Base-by-base conservation (phyloP, 139 green algal genomes). In the Asterochloris erici region DNA sequence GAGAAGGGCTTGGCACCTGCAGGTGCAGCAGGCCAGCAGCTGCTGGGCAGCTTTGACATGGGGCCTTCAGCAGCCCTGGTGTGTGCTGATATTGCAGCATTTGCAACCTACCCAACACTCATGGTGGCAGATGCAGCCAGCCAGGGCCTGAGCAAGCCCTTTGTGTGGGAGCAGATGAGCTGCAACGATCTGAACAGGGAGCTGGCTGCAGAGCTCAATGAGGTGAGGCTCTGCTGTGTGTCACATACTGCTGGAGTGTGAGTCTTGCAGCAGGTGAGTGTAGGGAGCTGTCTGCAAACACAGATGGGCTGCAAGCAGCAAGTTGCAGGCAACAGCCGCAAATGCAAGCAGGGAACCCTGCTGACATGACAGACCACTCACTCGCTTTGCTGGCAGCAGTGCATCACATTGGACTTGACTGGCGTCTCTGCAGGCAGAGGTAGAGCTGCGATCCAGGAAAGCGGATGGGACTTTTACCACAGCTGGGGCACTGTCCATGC, bases 71-170 rank as follows among this genome's bases (percentile, higher is more conserved):
- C 38, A 54, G 38, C 38, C 38, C 38, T 54, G 6, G 38, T 82
- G n/a, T 74, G 78, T 74, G 78, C 78, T 64, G 63, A 15, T 17
- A 62, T 94, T 0, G 80, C 70, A 0, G 90, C 86, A 0, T 62
- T 63, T 21, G 85, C 82, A 0, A 78, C 54, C 60, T 94, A 92
- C 79, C 90, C 90, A 0, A 76, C 78, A 2, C 19, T 93, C 63
- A 77, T 86, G 63, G 79, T 93, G 0, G 88, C 88, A 6, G 88
- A 92, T 63, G 83, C 86, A 47, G 81, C 82, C 62, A 84, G 83
- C 19, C 64, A 90, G 28, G 83, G 87, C 15, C 16, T 85, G 11
- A 68, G 81, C 27, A 92, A 91, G 82, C 80, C 88, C 29, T 74
- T 92, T 23, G 63, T 90, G 74, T 77, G 88, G 84, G 23, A 63